Base-by-base conservation (phyloP, 2,329 filamentous ascomycete genomes). In the Ampelomyces quisqualis region DNA sequence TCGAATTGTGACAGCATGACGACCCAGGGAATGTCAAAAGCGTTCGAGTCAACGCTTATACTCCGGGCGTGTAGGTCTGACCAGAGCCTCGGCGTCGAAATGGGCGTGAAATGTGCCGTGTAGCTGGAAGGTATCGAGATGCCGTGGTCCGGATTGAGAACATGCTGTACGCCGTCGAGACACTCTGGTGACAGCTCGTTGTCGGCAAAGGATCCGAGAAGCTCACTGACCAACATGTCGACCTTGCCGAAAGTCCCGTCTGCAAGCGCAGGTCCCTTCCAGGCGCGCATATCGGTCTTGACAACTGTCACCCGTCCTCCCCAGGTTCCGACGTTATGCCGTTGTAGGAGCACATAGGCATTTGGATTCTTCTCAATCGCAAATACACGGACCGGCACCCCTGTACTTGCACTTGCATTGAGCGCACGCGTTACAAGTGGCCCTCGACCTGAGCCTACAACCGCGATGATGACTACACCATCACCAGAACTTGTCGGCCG, bases 291-390 rank as follows among this genome's bases (percentile, higher is more conserved):
- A 66, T 98, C 93, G 1, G 90, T 95, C 71, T 95, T 94, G 51
- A 97, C 85, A 21, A 98, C 81, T 2, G 84, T 90, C 14, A 96
- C 91, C 38, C 78, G 79, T 15, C 84, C 82, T 42, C 75, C 78
- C 93, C 93, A 98, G n/a, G 71, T 64, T 13, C 78, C 80, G 50
- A 84, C 77, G 61, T 97, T 97, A 62, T 94, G 89, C 17, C 88
- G 80, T 47, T 95, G 82, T 2, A 98, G 80, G 52, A 96, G 84
- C 5, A 98, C 90, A 64, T 91, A 97, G 1, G 93, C 93, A 62
- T 98, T 97, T 3, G 89, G 93, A 69, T 98, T 98, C 77, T 98
- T 98, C 70, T 98, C 93, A 3, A 98, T 82, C 0, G 88, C 93
- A 83, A 90, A 97, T 31, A 94, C 79, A 54, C 90, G 84, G 35